phyloP scores from a whole-genome alignment of 331 rosid genomes.

The Cucumis variabilis region DNA sequence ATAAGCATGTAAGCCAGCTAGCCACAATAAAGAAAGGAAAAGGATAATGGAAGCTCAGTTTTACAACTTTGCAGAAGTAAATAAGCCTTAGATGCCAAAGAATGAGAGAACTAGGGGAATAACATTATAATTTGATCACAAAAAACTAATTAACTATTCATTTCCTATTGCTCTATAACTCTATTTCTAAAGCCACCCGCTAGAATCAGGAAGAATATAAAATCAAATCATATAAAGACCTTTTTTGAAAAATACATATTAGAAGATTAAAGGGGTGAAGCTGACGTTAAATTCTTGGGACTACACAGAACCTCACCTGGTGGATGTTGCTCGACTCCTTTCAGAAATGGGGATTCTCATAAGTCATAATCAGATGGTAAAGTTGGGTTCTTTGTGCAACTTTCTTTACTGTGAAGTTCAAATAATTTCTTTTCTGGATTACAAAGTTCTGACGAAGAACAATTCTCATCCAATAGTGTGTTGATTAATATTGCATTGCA shows the following conservation, averaged over 20 bases:
- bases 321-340: not conserved
- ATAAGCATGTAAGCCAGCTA: not conserved
- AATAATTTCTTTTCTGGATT: constrained; percentile 78
- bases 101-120: constrained; percentile 16
- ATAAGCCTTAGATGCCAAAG: constrained; percentile 11
- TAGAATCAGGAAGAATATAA: constrained; percentile 7
- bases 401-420: constrained; percentile 83
- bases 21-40: not conserved
- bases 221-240: not conserved
- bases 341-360: constrained; percentile 16
- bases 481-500: constrained; percentile 12
- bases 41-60: constrained; percentile 1
- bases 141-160: not conserved
- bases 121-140: not conserved
- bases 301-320: not conserved
- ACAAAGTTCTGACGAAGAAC: constrained; percentile 75
- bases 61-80: constrained; percentile 25
- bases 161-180: constrained; percentile 19
- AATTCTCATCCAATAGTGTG: not conserved
- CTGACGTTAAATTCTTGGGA: not conserved
- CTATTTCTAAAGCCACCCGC: constrained; percentile 3
- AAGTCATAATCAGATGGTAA: constrained; percentile 50
- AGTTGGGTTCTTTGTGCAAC: constrained; percentile 79
- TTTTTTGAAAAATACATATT: not conserved
- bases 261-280: constrained; percentile 26